phyloP scores from a whole-genome alignment of 257 asterid species.

The Lavandula angustifolia region DNA sequence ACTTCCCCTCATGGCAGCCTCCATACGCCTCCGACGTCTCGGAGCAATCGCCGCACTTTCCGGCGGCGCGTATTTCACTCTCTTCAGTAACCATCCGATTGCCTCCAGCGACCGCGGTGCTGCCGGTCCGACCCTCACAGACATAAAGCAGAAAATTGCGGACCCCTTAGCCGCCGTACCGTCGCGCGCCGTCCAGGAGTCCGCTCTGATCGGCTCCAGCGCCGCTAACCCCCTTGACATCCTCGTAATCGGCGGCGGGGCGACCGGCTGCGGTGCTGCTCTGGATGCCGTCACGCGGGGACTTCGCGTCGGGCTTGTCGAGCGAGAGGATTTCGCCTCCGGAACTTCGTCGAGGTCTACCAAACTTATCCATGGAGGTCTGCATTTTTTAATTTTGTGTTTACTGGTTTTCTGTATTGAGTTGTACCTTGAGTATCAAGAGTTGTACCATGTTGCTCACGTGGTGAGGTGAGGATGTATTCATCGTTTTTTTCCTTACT shows the following conservation, averaged over 20 bases:
- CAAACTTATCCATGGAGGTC: slow-evolving; percentile 96
- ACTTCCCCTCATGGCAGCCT: slow-evolving; percentile 49
- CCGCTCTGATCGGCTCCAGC: slow-evolving; percentile 64
- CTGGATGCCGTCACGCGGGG: slow-evolving; percentile 96
- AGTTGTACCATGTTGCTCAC: slow-evolving; percentile 29
- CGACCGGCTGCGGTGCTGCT: slow-evolving; percentile 94
- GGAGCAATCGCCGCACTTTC: slow-evolving; percentile 66
- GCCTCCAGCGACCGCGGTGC: slow-evolving; percentile 68
- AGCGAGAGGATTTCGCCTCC: slow-evolving; percentile 91
- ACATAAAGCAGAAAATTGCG: slow-evolving; percentile 49
- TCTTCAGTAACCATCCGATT: slow-evolving; percentile 48
- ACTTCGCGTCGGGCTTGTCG: slow-evolving; percentile 97
- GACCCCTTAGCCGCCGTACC: slow-evolving; percentile 70
- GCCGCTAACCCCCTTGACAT: slow-evolving; percentile 79
- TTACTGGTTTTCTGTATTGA: slow-evolving; percentile 21
- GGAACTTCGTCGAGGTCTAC: slow-evolving; percentile 98
- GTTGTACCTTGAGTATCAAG: slow-evolving; percentile 37
- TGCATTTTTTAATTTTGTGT: slow-evolving; percentile 29
- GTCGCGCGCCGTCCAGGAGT: slow-evolving; percentile 67
- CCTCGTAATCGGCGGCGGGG: slow-evolving; percentile 94
- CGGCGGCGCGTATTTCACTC: slow-evolving; percentile 60
- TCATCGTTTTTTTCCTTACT: slow-evolving; percentile 11
- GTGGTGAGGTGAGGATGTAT: slow-evolving; percentile 30
- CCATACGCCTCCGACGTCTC: slow-evolving; percentile 74
- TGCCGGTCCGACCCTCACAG: slow-evolving; percentile 42